phyloP scores from a whole-genome alignment of 768 basidiomycete genomes.

The Steccherinum ochraceum region DNA sequence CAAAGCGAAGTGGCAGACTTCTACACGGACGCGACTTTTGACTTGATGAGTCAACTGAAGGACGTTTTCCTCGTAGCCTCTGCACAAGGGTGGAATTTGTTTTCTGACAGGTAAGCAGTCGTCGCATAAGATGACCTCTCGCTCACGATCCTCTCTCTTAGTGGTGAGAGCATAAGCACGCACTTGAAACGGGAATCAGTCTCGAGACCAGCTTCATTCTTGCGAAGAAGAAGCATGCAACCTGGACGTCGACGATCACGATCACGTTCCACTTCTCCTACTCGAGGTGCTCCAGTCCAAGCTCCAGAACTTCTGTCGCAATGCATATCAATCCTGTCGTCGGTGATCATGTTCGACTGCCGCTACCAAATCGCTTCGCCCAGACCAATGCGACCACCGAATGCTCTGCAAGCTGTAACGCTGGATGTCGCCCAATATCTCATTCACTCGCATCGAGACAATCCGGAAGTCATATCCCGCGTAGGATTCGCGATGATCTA shows the following conservation, averaged over 20 bases:
- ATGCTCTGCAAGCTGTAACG: constrained; percentile 65
- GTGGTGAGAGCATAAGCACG: not conserved
- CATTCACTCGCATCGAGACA: constrained; percentile 44
- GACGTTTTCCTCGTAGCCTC: constrained; percentile 52
- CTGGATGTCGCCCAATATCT: constrained; percentile 71
- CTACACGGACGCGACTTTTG: constrained; percentile 61
- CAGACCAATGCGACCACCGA: constrained; percentile 62
- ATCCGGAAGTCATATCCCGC: constrained; percentile 46
- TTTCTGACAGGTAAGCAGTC: constrained; percentile 57
- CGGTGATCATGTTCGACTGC: constrained; percentile 66
- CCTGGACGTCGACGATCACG: constrained; percentile 29
- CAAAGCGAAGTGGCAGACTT: constrained; percentile 31
- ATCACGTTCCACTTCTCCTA: constrained; percentile 48
- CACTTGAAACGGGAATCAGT: not conserved
- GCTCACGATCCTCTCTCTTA: not conserved
- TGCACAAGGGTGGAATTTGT: constrained; percentile 55
- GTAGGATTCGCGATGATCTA: constrained; percentile 70
- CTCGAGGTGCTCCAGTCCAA: constrained; percentile 17
- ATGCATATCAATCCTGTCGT: constrained; percentile 56
- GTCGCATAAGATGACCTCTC: not conserved
- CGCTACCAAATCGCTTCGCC: constrained; percentile 55
- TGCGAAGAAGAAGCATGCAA: constrained; percentile 5
- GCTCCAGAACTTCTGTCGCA: constrained; percentile 50
- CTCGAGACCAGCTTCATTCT: not conserved
- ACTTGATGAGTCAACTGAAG: constrained; percentile 56